Conservation (phyloP, 139 green algal species). For the Deuterostichococcus epilithicus region DNA sequence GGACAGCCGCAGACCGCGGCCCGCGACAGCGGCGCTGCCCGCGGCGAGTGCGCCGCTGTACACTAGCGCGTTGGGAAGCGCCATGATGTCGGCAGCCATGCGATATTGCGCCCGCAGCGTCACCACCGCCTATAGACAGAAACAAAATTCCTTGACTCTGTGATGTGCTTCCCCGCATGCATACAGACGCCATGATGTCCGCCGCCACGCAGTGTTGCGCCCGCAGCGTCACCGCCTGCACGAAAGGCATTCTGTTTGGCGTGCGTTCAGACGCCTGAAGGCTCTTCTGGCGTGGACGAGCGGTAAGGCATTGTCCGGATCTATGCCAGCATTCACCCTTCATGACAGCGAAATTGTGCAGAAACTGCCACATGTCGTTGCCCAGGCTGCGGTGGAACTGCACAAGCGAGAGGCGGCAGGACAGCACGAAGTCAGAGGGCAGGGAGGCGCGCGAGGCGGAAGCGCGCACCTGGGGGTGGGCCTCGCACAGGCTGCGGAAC, state of each 20-base stretch:
- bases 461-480: conserved; percentile 71
- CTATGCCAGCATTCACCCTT: too few relatives aligned
- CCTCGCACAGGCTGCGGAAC: conserved; percentile 75
- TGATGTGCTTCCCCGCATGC: conserved; percentile 1
- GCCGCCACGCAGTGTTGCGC: conserved; percentile 92
- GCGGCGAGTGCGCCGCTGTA: conserved; percentile 75
- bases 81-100: conserved; percentile 86
- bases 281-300: too few relatives aligned
- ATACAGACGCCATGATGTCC: conserved; percentile 65
- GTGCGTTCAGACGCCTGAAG: conserved; percentile 23
- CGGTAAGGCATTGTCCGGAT: too few relatives aligned
- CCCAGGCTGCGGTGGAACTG: too few relatives aligned
- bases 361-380: too few relatives aligned
- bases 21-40: conserved; percentile 53
- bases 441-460: too few relatives aligned
- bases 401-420: too few relatives aligned
- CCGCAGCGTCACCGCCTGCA: conserved; percentile 54
- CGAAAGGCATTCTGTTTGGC: background rate
- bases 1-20: conserved; percentile 40
- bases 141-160: background rate
- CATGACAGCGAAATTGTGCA: too few relatives aligned
- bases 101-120: conserved; percentile 82
- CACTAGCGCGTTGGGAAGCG: conserved; percentile 80
- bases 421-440: too few relatives aligned
- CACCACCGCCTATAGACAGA: conserved; percentile 42